These are phyloP conservation scores for Angophora floribunda DNA, from an alignment of 345 rosid genomes.

Conservation along the genomic window DNA sequence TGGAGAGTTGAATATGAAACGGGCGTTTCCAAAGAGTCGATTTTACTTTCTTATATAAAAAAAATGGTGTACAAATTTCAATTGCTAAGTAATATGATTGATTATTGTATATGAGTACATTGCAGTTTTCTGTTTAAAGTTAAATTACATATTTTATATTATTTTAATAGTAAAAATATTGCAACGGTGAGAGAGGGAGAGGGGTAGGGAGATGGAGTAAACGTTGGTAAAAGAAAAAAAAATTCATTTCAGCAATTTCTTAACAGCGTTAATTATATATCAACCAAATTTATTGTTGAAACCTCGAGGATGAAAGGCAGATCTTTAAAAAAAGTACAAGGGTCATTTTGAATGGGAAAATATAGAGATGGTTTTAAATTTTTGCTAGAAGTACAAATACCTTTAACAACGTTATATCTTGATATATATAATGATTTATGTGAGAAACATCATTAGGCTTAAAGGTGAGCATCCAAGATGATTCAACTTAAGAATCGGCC, in stretches of 20 bases:
- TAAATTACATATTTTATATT: no score
- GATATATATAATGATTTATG: no score
- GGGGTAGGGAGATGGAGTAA: not conserved
- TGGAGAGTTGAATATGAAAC: not conserved
- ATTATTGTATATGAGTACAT: not conserved
- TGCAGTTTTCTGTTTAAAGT: no score
- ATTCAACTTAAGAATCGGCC: not conserved
- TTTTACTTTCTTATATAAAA: no score
- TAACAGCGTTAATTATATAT: not conserved
- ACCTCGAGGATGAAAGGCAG: not conserved
- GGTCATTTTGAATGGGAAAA: not conserved
- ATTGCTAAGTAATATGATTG: not conserved
- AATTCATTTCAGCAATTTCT: no score
- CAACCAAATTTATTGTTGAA: not conserved
- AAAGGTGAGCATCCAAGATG: not conserved
- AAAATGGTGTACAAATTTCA: not conserved
- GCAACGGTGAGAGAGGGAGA: not conserved
- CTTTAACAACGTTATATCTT: no score
- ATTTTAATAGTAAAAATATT: no score
- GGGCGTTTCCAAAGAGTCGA: not conserved
- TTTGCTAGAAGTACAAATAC: not conserved
- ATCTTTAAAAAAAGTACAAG: not conserved
- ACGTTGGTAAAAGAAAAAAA: not conserved
- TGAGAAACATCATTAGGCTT: not conserved
- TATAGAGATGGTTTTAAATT: not conserved